Evolutionary conservation across 495 filamentous ascomycete species (phyloP).

Genomic region (Penicillium nucicola): DNA sequence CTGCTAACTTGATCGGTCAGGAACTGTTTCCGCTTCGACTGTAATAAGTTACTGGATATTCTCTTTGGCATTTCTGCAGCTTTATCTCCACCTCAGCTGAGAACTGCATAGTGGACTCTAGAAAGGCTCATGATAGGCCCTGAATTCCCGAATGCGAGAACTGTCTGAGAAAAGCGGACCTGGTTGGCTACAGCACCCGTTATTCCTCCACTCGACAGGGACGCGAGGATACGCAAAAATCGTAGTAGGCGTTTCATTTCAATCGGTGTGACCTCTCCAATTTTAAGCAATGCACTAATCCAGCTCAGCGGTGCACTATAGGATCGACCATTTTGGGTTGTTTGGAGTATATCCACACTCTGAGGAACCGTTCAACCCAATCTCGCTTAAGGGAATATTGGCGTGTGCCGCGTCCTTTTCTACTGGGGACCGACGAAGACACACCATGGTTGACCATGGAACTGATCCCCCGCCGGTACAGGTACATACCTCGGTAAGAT

Average conservation of each 20-base stretch:
- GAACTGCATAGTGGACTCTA: slow-evolving; percentile 2
- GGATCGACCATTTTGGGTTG: no score
- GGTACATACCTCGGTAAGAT: no score
- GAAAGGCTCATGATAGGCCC: slow-evolving; percentile 15
- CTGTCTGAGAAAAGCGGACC: neutral
- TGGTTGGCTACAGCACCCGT: slow-evolving; percentile 20
- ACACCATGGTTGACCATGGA: no score
- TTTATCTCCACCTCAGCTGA: neutral
- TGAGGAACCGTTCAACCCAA: no score
- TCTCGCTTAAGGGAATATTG: no score
- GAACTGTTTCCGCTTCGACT: no score
- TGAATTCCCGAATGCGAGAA: slow-evolving; percentile 16
- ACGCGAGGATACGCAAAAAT: slow-evolving; percentile 6
- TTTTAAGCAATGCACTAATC: slow-evolving; percentile 1
- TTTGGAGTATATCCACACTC: no score
- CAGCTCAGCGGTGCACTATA: no score
- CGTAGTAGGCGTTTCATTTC: neutral
- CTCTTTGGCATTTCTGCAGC: neutral
- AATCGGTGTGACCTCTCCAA: neutral
- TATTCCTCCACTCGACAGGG: slow-evolving; percentile 20
- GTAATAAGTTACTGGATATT: no score
- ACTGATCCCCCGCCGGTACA: no score
- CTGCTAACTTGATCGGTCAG: neutral
- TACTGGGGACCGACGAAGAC: no score
- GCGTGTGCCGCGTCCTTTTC: no score